Evolutionary conservation across 1,284 basidiomycete species (phyloP), one percentile per base, ranked within the genome.

Genomic region (Naganishia sp.): DNA sequence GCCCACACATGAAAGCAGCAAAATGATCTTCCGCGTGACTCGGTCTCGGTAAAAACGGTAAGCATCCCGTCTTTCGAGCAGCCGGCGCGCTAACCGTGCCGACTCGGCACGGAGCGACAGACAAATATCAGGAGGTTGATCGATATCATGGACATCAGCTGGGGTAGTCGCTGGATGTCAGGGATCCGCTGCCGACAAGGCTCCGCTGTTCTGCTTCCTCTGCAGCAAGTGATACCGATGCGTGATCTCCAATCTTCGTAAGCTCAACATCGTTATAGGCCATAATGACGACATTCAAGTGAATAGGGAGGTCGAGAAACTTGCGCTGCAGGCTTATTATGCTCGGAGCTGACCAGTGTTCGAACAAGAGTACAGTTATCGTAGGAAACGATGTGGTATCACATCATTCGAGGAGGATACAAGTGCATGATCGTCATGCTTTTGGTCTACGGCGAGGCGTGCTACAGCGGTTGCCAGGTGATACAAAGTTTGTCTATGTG

Each of bases 391-490:
- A 13, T 35, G 35, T 50, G 18, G 11, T 51, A 61, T 61, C 39
- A 41, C 58, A 61, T 61, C 50, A 39, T 35, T 61, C 58, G 42
- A 61, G 47, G 39, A 50, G 57, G 58, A 61, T 61, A 61, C 58
- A 61, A 9, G n/a, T 61, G 58, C 58, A 61, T 50, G 58, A 41
- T 39, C 45, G n/a, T 47, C 58, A 50, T 50, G 58, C 58, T 61
- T 61, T 61, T 61, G 21, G 7, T 42, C 17, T 28, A 21, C 25
- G 45, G 41, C 23, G 31, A 54, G 52, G 18, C 52, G 39, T 23
- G 21, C 47, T 61, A 41, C 32, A 50, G 35, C 32, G 31, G 35
- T 13, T 35, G 49, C 46, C 32, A 51, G 41, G 32, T 50, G 58
- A 61, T 61, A 61, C 58, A 61, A 41, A 17, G 58, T 61, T 51